These are phyloP conservation scores for Chlamydomonas sp. DNA, from an alignment of 139 green algal genomes.

Conservation along the genomic window DNA sequence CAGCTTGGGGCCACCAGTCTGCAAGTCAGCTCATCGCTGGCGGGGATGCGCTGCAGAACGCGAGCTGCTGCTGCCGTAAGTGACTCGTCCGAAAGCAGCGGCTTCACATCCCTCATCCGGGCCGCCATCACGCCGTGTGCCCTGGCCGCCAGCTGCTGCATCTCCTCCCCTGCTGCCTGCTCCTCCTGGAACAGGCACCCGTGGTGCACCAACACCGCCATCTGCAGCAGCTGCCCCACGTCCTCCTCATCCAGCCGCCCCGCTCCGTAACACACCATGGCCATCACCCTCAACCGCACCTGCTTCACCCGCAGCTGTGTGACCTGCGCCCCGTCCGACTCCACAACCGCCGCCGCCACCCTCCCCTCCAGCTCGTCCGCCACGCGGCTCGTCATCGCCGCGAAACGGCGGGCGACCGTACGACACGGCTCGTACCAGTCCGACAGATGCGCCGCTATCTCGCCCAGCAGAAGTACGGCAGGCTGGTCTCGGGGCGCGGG, in stretches of 20 bases:
- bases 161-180: background rate
- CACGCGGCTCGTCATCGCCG: slow-evolving; percentile 31
- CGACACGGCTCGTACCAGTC: slow-evolving; percentile 10
- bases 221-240: background rate
- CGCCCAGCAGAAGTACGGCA: slow-evolving; percentile 50
- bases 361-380: slow-evolving; percentile 46
- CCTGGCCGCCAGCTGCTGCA: slow-evolving; percentile 18
- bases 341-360: background rate
- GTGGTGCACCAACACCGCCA: slow-evolving; percentile 43
- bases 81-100: too few species aligned
- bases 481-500: slow-evolving; percentile 36
- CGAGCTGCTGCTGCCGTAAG: background rate
- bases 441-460: slow-evolving; percentile 52
- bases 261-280: slow-evolving; percentile 31
- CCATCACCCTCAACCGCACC: background rate
- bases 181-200: slow-evolving; percentile 37
- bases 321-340: background rate
- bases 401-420: slow-evolving; percentile 46
- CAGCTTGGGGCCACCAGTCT: too few species aligned
- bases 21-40: too few species aligned
- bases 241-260: background rate
- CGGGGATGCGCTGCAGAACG: background rate
- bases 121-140: slow-evolving; percentile 31
- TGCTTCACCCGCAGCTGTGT: slow-evolving; percentile 29
- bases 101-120: background rate